Conservation (phyloP, 495 filamentous ascomycete genomes). For the Physcia stellaris region DNA sequence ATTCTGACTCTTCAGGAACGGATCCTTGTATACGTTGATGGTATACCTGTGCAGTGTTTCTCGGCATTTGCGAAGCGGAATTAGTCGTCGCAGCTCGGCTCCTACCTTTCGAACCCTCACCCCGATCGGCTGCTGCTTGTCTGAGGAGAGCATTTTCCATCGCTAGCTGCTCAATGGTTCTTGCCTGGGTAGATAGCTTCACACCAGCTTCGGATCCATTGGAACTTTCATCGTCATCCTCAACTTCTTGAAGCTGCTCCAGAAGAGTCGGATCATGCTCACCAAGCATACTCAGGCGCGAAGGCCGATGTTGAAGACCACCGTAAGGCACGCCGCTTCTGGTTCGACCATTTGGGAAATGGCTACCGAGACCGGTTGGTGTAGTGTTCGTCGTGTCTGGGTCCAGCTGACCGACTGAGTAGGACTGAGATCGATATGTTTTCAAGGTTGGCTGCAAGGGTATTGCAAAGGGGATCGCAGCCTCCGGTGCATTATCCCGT, state of each 20-base stretch:
- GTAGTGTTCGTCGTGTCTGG: constrained; percentile 39
- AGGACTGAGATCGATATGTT: constrained; percentile 89
- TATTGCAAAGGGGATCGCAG: constrained; percentile 70
- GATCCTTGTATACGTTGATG: constrained; percentile 47
- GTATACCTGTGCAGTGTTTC: constrained; percentile 22
- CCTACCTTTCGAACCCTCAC: constrained; percentile 49
- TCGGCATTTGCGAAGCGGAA: constrained; percentile 7
- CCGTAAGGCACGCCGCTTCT: constrained; percentile 44
- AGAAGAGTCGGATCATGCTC: constrained; percentile 60
- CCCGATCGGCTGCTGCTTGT: constrained; percentile 42
- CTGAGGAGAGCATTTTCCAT: constrained; percentile 60
- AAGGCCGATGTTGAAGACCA: constrained; percentile 66
- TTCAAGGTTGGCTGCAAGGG: constrained; percentile 84
- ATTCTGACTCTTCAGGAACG: constrained; percentile 57
- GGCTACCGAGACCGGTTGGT: constrained; percentile 30
- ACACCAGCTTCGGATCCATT: constrained; percentile 49
- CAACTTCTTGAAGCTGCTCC: constrained; percentile 68
- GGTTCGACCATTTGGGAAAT: constrained; percentile 28
- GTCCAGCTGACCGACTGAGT: constrained; percentile 87
- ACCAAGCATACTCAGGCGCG: constrained; percentile 73
- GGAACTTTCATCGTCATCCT: constrained; percentile 65
- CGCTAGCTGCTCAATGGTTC: constrained; percentile 59
- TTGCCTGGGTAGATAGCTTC: constrained; percentile 45
- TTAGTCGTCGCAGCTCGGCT: constrained; percentile 37
- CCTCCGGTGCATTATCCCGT: constrained; percentile 41